Evolutionary conservation across 306 rosid genomes (phyloP).

Genomic region (Ceratonia siliqua): DNA sequence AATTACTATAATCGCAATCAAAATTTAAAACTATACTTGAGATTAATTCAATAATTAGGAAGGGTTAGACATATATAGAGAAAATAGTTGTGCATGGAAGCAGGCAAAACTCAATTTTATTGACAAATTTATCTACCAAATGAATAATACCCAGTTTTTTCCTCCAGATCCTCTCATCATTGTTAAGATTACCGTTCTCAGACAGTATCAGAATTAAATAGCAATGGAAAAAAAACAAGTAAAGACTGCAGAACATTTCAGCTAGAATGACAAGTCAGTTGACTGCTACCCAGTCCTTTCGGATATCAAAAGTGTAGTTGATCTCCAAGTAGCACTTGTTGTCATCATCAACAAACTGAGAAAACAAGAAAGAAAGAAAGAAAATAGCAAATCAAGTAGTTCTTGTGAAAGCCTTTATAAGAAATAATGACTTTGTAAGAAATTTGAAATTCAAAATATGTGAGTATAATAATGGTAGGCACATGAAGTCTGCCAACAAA

Average conservation of each 20-base stretch:
- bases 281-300: slow-evolving; percentile 66
- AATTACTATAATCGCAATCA: too few relatives aligned
- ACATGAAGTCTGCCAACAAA: too few relatives aligned
- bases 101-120: slow-evolving; percentile 35
- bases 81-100: slow-evolving; percentile 15
- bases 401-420: too few relatives aligned
- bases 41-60: slow-evolving; percentile 17
- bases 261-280: slow-evolving; percentile 32
- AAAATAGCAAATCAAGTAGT: neutral
- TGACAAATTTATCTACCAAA: slow-evolving; percentile 44
- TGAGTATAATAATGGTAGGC: too few relatives aligned
- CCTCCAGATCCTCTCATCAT: slow-evolving; percentile 42
- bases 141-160: slow-evolving; percentile 18
- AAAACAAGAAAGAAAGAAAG: neutral
- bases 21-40: neutral
- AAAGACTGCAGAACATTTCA: slow-evolving; percentile 38
- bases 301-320: slow-evolving; percentile 79
- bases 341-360: slow-evolving; percentile 81
- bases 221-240: slow-evolving; percentile 40
- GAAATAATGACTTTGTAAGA: too few relatives aligned
- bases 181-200: slow-evolving; percentile 43
- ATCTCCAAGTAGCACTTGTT: slow-evolving; percentile 82
- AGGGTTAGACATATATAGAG: neutral
- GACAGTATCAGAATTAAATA: slow-evolving; percentile 28
- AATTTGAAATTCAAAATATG: too few relatives aligned